These are phyloP conservation scores for Aspergillus hortae DNA, from an alignment of 2,329 filamentous ascomycete species.

Conservation along the genomic window DNA sequence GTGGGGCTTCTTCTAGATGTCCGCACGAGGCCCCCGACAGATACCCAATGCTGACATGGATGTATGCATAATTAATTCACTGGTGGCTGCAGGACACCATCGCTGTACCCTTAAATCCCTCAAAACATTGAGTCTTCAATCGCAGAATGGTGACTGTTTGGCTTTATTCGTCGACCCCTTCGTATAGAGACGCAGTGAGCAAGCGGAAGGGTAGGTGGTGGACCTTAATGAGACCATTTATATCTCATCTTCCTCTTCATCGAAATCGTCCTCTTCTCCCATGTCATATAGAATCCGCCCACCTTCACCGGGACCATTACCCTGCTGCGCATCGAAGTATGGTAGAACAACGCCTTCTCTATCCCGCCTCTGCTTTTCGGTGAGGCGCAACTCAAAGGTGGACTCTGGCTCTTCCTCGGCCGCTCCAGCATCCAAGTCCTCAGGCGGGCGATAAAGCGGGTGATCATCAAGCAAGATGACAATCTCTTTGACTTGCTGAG, in stretches of 20 bases:
- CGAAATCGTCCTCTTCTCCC: slow-evolving; percentile 94
- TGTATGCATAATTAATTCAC: slow-evolving; percentile 35
- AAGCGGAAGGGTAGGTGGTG: too few species aligned
- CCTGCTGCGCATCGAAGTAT: slow-evolving; percentile 93
- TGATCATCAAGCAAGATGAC: slow-evolving; percentile 71
- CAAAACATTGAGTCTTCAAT: slow-evolving; percentile 1
- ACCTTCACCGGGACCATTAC: slow-evolving; percentile 68
- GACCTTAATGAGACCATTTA: slow-evolving; percentile 32
- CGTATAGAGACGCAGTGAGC: too few species aligned
- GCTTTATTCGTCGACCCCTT: neutral
- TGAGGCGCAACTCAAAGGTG: slow-evolving; percentile 83
- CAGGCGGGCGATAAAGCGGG: slow-evolving; percentile 58
- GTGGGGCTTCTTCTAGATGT: slow-evolving; percentile 79
- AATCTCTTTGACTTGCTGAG: slow-evolving; percentile 48
- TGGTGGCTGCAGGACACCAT: slow-evolving; percentile 31
- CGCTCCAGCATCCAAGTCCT: slow-evolving; percentile 35
- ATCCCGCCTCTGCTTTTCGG: slow-evolving; percentile 83
- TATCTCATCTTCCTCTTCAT: slow-evolving; percentile 92
- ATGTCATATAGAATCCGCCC: slow-evolving; percentile 95
- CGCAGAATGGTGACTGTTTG: neutral
- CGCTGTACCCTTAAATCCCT: neutral
- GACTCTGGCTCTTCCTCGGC: slow-evolving; percentile 60
- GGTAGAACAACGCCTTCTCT: slow-evolving; percentile 87
- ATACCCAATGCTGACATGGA: slow-evolving; percentile 25
- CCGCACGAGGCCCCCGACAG: slow-evolving; percentile 9